Evolutionary conservation across 441 rosid species (phyloP), one percentile per base, ranked within the genome.

Genomic region (Viola pubescens): DNA sequence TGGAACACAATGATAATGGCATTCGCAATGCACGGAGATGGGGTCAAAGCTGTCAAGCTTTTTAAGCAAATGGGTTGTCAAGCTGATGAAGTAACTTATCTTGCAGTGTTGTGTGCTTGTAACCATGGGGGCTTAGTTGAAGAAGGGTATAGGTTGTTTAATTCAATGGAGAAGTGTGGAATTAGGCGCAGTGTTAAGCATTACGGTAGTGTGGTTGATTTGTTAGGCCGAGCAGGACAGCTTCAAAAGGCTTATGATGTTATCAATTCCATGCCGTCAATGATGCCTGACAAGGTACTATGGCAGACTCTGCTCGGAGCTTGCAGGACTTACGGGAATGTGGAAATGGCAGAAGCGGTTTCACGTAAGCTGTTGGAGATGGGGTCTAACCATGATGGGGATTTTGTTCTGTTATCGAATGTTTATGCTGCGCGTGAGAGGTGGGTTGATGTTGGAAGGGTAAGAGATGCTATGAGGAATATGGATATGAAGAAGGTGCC

Each of bases 1-100:
- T 91, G 96, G 98, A 91, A 91, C 70, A 84, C 95, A 6, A 91
- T 88, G 90, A 77, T 88, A 41, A 86, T 78, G 90, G 94, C 82
- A 37, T 86, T 81, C 70, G 94, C 98, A 2, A 79, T 81, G 76
- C 87, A 86, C 42, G 98, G 98, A 47, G 78, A 84, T 70, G 94
- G 86, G 6, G 9, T 45, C 19, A 79, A 64, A 72, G 89, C 95
- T 13, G 62, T 88, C 46, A 78, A 81, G 73, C 77, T 86, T 48
- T 91, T 91, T 26, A 54, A 75, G 70, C 70, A 74, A 54, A 76
- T 91, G 81, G 70, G 56, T 61, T 49, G 12, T 0, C 63, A 63
- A 53, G 75, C 82, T 0, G 87, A 86, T 72, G 84, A 60, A 12
- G 88, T 86, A 11, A 78, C 96, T 0, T 88, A 82, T 65, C 71